Evolutionary conservation across 192 early-diverging fungal genomes (phyloP).

Genomic region (Coemansia sp.): DNA sequence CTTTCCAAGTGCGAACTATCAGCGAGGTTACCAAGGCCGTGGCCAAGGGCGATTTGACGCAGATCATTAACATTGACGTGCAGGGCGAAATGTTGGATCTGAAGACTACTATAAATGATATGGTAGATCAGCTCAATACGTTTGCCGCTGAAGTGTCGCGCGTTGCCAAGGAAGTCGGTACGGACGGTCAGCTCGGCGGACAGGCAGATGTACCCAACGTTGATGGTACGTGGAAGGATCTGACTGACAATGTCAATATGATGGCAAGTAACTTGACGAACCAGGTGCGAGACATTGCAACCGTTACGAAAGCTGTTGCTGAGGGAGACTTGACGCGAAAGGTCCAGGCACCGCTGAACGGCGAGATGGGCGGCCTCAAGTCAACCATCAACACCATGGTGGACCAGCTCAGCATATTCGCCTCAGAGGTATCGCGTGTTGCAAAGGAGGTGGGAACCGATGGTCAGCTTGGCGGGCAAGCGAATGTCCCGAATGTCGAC

Average conservation of each 20-base stretch:
- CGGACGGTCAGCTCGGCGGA: slow-evolving; percentile 7
- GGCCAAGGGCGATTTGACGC: slow-evolving; percentile 35
- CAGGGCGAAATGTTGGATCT: slow-evolving; percentile 63
- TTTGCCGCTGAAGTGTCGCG: slow-evolving; percentile 46
- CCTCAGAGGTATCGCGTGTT: slow-evolving; percentile 65
- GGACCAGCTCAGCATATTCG: slow-evolving; percentile 40
- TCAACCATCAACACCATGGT: slow-evolving; percentile 66
- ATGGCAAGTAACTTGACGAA: slow-evolving; percentile 5
- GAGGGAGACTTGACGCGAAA: slow-evolving; percentile 32
- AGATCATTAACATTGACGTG: slow-evolving; percentile 10
- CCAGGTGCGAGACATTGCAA: slow-evolving; percentile 59
- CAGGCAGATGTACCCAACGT: neutral
- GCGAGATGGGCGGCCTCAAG: slow-evolving; percentile 64
- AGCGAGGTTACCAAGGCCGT: slow-evolving; percentile 59
- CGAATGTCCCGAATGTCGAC: slow-evolving; percentile 58
- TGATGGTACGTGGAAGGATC: slow-evolving; percentile 9
- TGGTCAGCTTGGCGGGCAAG: slow-evolving; percentile 68
- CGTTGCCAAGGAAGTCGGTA: slow-evolving; percentile 31
- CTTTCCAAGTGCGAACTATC: slow-evolving; percentile 61
- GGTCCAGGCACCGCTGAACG: slow-evolving; percentile 20
- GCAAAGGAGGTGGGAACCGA: slow-evolving; percentile 70
- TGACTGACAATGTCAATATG: slow-evolving; percentile 7
- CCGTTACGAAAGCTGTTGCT: slow-evolving; percentile 13
- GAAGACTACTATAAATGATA: slow-evolving; percentile 63
- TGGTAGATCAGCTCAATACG: slow-evolving; percentile 36